phyloP scores from a whole-genome alignment of 164 flowering plant genomes.

The Saururus chinensis region DNA sequence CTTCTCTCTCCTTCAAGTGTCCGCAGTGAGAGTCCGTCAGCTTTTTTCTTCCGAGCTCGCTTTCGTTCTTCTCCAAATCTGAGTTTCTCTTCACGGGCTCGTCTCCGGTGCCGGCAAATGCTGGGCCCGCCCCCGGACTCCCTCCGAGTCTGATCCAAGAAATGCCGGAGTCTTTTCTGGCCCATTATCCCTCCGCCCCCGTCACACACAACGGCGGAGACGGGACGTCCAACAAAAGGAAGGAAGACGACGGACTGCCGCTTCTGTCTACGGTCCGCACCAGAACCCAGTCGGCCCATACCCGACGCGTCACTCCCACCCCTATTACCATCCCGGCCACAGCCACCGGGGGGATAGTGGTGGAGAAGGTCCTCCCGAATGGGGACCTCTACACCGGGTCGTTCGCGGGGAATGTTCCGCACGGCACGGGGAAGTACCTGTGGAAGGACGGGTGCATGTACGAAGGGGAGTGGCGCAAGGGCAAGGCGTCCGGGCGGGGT shows the following conservation, averaged over 20 bases:
- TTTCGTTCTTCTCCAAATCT: not conserved
- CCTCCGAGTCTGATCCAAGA: not conserved
- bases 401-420: constrained; percentile 66
- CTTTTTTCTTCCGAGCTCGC: not conserved
- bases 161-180: constrained; percentile 7
- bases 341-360: constrained; percentile 11
- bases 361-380: constrained; percentile 56
- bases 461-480: constrained; percentile 74
- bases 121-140: not conserved
- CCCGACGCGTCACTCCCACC: constrained; percentile 8
- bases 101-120: constrained; percentile 1
- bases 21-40: too few relatives aligned
- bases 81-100: not conserved
- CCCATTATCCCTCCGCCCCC: not conserved
- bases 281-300: not conserved
- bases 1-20: too few relatives aligned
- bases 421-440: constrained; percentile 72
- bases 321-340: not conserved
- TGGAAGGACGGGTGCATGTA: constrained; percentile 98
- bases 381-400: constrained; percentile 84
- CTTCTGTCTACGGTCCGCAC: constrained; percentile 2
- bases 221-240: not conserved
- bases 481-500: constrained; percentile 72
- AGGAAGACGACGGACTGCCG: not conserved
- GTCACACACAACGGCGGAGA: not conserved